Conservation (phyloP, 495 filamentous ascomycete species). For the Talaromyces borbonicus region DNA sequence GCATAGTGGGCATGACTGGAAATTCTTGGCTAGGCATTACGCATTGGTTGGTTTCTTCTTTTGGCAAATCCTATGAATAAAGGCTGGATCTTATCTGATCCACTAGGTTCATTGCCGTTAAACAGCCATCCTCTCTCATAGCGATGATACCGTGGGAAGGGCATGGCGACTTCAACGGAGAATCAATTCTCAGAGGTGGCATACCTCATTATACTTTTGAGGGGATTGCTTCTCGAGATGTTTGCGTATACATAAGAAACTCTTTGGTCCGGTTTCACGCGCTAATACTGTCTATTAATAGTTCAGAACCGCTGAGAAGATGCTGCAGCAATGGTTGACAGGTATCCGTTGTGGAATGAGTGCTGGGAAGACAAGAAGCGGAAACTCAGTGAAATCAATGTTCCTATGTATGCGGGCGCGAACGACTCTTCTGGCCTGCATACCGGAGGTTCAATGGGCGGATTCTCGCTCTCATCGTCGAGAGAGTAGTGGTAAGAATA, state of each 20-base stretch:
- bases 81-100: not conserved
- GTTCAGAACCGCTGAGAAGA: constrained; percentile 6
- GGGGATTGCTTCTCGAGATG: constrained; percentile 2
- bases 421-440: constrained; percentile 15
- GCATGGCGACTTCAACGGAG: constrained; percentile 27
- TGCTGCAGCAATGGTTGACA: constrained; percentile 8
- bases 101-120: constrained; percentile 17
- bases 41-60: constrained; percentile 32
- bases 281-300: not conserved
- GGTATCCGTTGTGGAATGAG: constrained; percentile 10
- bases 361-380: constrained; percentile 20
- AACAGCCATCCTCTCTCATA: constrained; percentile 25
- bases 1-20: constrained; percentile 13
- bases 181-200: constrained; percentile 14
- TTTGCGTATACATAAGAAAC: constrained; percentile 4
- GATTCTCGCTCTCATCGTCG: constrained; percentile 7
- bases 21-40: constrained; percentile 20
- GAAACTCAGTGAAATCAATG: constrained; percentile 8
- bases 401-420: constrained; percentile 17
- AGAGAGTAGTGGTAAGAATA: constrained; percentile 17
- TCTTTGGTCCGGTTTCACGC: not conserved
- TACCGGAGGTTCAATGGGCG: constrained; percentile 11
- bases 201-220: constrained; percentile 8
- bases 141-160: constrained; percentile 36
- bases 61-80: no score